phyloP scores from a whole-genome alignment of 2,329 filamentous ascomycete genomes.

The Eurotiales sp. region DNA sequence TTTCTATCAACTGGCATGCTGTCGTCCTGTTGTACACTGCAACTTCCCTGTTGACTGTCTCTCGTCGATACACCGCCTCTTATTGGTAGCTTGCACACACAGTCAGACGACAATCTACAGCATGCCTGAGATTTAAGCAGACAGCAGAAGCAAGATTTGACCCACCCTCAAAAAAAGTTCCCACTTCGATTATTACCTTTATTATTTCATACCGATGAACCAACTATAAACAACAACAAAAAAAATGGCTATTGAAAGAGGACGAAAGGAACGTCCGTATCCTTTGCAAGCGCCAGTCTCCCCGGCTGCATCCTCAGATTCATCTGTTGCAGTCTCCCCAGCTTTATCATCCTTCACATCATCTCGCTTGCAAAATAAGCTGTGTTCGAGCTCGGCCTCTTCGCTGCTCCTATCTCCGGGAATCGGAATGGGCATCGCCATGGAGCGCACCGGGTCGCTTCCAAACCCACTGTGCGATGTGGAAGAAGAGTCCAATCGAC shows the following conservation, averaged over 20 bases:
- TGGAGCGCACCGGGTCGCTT: conserved; percentile 48
- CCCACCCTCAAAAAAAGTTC: conserved; percentile 1
- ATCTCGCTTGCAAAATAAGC: conserved; percentile 32
- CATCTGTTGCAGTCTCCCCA: conserved; percentile 38
- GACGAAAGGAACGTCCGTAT: conserved; percentile 6
- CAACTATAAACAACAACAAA: background rate
- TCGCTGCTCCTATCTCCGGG: conserved; percentile 64
- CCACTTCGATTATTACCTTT: background rate
- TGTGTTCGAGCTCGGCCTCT: conserved; percentile 65
- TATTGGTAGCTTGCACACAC: conserved; percentile 8
- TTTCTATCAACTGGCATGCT: conserved; percentile 4
- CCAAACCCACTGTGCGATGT: conserved; percentile 75
- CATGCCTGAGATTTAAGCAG: conserved; percentile 6
- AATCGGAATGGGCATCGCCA: conserved; percentile 44
- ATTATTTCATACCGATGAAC: no score
- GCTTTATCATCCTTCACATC: conserved; percentile 40
- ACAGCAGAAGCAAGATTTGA: conserved; percentile 1
- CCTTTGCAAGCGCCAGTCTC: conserved; percentile 14
- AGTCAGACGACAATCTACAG: conserved; percentile 6
- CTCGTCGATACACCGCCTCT: conserved; percentile 6
- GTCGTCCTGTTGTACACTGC: conserved; percentile 3
- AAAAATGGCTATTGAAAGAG: conserved; percentile 7
- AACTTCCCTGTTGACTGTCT: background rate
- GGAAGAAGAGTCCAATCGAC: conserved; percentile 76
- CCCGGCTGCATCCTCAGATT: conserved; percentile 31